Evolutionary conservation across 73 alveolate genomes (phyloP).

Genomic region (Paramecium primaurelia): DNA sequence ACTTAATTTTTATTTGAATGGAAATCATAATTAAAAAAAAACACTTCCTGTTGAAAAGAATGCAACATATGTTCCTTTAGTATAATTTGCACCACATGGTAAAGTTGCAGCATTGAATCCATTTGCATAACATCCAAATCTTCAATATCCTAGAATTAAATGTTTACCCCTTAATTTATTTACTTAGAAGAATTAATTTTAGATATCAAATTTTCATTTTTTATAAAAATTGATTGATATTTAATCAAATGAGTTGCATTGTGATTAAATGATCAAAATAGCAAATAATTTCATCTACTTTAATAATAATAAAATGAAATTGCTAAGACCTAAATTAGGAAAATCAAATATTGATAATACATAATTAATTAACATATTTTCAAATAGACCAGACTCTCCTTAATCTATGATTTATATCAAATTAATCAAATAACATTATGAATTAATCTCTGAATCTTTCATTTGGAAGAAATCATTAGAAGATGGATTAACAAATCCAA

Average conservation of each 20-base stretch:
- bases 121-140: not conserved
- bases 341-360: not conserved
- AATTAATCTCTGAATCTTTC: not conserved
- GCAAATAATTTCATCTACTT: not conserved
- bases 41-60: not conserved
- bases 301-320: not conserved
- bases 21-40: not conserved
- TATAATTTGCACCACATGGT: not conserved
- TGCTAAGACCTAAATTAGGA: not conserved
- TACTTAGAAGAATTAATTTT: not conserved
- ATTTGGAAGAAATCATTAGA: not conserved
- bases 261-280: not conserved
- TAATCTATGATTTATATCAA: not conserved
- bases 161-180: not conserved
- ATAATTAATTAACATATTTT: not conserved
- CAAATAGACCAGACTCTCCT: not conserved
- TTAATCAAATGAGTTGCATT: not conserved
- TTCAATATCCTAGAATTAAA: not conserved
- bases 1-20: not conserved
- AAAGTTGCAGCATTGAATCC: not conserved
- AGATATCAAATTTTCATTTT: not conserved
- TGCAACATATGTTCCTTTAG: not conserved
- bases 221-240: not conserved
- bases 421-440: not conserved
- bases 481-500: not conserved